Conservation (phyloP, 2,329 filamentous ascomycete genomes). For the Metarhizium album region DNA sequence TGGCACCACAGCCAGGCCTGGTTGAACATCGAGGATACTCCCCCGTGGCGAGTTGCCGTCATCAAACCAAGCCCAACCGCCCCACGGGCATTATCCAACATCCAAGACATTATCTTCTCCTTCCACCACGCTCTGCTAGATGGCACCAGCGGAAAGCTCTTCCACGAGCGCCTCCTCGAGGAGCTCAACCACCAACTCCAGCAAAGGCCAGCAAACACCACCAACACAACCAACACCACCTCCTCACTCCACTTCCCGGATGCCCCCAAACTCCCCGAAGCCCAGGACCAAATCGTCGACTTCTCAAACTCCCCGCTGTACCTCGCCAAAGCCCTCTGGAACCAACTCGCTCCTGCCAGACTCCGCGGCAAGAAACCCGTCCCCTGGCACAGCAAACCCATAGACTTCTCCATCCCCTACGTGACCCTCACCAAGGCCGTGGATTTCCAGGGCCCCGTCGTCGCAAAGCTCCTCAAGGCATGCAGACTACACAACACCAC, state of each 20-base stretch:
- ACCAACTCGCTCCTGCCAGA: conserved; percentile 27
- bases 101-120: conserved; percentile 33
- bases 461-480: conserved; percentile 23
- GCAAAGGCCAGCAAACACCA: neutral
- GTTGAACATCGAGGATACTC: conserved; percentile 25
- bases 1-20: conserved; percentile 31
- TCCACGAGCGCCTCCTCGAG: conserved; percentile 36
- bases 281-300: conserved; percentile 30
- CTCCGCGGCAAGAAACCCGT: conserved; percentile 18
- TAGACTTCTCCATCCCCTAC: conserved; percentile 26
- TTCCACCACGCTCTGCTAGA: conserved; percentile 44
- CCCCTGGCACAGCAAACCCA: conserved; percentile 28
- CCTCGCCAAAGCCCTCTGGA: conserved; percentile 30
- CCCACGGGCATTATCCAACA: conserved; percentile 3
- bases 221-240: neutral
- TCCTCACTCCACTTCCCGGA: conserved; percentile 21
- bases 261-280: conserved; percentile 21
- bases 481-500: conserved; percentile 32
- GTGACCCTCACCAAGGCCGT: conserved; percentile 26
- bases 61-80: conserved; percentile 14
- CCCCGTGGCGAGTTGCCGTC: conserved; percentile 38
- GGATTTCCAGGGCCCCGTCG: conserved; percentile 18
- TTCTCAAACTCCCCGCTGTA: conserved; percentile 30
- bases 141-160: conserved; percentile 35
- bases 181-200: conserved; percentile 24